These are phyloP conservation scores for Peziza echinospora DNA, from an alignment of 495 filamentous ascomycete genomes.

Conservation along the genomic window DNA sequence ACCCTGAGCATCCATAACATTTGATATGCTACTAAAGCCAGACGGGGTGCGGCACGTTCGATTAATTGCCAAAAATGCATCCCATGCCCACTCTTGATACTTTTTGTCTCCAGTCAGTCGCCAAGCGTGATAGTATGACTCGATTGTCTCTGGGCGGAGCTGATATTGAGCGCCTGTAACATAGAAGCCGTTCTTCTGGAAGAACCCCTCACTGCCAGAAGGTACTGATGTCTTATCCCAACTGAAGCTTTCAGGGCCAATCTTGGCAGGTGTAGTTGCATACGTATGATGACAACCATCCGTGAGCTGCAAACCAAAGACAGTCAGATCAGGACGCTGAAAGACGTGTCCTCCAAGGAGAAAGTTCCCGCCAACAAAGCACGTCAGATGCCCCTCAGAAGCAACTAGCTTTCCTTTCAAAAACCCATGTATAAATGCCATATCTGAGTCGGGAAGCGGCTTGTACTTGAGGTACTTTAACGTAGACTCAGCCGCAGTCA, in stretches of 20 bases:
- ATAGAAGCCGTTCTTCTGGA: constrained; percentile 47
- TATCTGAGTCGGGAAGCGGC: constrained; percentile 41
- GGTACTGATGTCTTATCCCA: constrained; percentile 35
- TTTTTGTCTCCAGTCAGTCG: constrained; percentile 47
- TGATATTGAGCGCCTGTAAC: constrained; percentile 40
- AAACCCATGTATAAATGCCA: constrained; percentile 51
- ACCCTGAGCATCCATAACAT: constrained; percentile 42
- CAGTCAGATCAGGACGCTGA: constrained; percentile 35
- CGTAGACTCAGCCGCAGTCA: constrained; percentile 52
- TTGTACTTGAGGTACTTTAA: constrained; percentile 53
- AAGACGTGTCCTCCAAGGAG: constrained; percentile 63
- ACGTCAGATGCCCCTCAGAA: constrained; percentile 53
- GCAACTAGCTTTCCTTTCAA: too few species aligned
- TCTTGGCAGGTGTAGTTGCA: constrained; percentile 39
- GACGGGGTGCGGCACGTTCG: constrained; percentile 27
- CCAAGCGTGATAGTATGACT: constrained; percentile 78
- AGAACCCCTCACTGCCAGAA: constrained; percentile 36
- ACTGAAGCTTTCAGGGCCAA: constrained; percentile 58
- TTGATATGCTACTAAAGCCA: constrained; percentile 40
- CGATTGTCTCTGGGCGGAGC: constrained; percentile 66
- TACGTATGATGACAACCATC: constrained; percentile 59
- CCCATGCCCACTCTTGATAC: constrained; percentile 74
- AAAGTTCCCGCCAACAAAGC: constrained; percentile 75
- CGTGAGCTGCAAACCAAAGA: constrained; percentile 57
- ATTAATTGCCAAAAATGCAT: constrained; percentile 52